These are phyloP conservation scores for Asparagopsis taxiformis DNA, from an alignment of 31 red algal species.

Conservation along the genomic window DNA sequence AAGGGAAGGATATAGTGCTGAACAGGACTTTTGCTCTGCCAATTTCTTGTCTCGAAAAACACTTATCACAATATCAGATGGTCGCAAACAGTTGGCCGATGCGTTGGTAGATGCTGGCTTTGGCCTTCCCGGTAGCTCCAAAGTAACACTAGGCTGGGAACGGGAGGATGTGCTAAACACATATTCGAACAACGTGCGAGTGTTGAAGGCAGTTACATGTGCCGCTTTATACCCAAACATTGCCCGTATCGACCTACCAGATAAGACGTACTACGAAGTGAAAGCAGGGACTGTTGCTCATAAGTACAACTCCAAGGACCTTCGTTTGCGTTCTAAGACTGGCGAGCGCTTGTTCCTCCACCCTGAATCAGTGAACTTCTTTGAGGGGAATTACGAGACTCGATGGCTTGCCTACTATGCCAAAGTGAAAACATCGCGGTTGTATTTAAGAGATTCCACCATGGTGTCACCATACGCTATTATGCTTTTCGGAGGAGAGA, in stretches of 20 bases:
- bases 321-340: constrained; percentile 52
- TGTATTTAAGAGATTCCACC: constrained; percentile 69
- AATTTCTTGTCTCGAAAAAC: constrained; percentile 67
- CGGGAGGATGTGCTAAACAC: constrained; percentile 28
- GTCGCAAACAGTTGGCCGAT: constrained; percentile 53
- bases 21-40: constrained; percentile 49
- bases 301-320: constrained; percentile 32
- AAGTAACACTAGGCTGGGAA: constrained; percentile 24
- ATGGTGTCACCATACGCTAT: constrained; percentile 85
- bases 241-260: constrained; percentile 58
- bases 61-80: constrained; percentile 58
- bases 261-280: constrained; percentile 46
- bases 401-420: constrained; percentile 72
- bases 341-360: constrained; percentile 64
- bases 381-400: constrained; percentile 54
- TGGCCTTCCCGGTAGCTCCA: constrained; percentile 5
- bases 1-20: constrained; percentile 25
- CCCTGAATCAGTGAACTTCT: constrained; percentile 74
- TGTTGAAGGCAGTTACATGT: constrained; percentile 69
- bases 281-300: constrained; percentile 62
- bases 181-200: constrained; percentile 20
- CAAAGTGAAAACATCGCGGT: constrained; percentile 56
- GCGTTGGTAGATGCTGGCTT: constrained; percentile 73
- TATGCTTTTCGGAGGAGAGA: constrained; percentile 86
- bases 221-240: constrained; percentile 90